Evolutionary conservation across 495 filamentous ascomycete genomes (phyloP).

Genomic region (Lineolata rhizophorae): DNA sequence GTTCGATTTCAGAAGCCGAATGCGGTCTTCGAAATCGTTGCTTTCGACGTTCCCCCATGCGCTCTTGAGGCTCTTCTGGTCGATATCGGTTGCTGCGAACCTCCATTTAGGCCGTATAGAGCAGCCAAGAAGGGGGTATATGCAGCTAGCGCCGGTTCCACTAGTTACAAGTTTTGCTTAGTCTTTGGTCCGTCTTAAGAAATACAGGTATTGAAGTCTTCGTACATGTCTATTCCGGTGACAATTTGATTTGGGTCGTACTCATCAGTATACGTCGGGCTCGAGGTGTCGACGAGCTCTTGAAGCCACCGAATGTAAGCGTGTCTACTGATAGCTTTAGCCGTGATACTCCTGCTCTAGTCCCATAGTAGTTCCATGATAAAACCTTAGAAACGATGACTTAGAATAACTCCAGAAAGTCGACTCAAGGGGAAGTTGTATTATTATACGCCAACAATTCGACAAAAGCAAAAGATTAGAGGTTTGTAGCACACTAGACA

Average conservation of each 20-base stretch:
- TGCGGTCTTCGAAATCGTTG: constrained; percentile 43
- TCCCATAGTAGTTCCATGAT: not conserved
- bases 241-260: constrained; percentile 36
- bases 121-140: constrained; percentile 77
- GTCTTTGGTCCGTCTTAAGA: too few relatives aligned
- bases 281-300: constrained; percentile 56
- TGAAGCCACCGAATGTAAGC: constrained; percentile 90
- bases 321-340: constrained; percentile 11
- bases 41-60: constrained; percentile 37
- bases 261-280: constrained; percentile 24
- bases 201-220: not conserved
- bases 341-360: constrained; percentile 1
- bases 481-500: constrained; percentile 1
- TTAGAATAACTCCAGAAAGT: not conserved
- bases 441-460: not conserved
- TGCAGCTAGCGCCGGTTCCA: constrained; percentile 74
- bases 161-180: constrained; percentile 11
- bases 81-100: constrained; percentile 38
- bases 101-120: constrained; percentile 39
- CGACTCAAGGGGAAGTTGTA: not conserved
- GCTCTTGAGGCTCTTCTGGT: constrained; percentile 41
- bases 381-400: constrained; percentile 1
- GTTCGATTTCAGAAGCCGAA: constrained; percentile 35
- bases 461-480: too few relatives aligned
- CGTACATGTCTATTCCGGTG: constrained; percentile 57